Conservation (phyloP, 768 basidiomycete genomes). For the Trametes elegans region DNA sequence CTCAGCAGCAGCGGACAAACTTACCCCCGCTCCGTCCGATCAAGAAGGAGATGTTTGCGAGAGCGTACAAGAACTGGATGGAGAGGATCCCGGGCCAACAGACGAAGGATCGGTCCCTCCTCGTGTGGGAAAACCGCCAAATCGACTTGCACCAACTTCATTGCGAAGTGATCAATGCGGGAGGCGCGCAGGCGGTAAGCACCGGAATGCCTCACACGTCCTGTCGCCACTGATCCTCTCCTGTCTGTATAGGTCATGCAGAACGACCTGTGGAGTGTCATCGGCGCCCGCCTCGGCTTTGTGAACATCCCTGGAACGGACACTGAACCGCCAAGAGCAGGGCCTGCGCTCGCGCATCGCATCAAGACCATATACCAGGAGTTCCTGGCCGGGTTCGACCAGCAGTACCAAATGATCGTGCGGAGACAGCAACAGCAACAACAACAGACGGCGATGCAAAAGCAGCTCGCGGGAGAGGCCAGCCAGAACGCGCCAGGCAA, state of each 20-base stretch:
- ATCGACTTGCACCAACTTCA: slow-evolving; percentile 66
- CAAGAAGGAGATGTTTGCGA: slow-evolving; percentile 52
- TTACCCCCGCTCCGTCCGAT: slow-evolving; percentile 34
- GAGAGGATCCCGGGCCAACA: slow-evolving; percentile 37
- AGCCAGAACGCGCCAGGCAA: neutral
- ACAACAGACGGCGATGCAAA: neutral
- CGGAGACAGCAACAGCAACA: neutral
- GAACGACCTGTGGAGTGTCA: slow-evolving; percentile 58
- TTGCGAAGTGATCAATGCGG: slow-evolving; percentile 54
- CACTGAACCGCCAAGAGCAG: slow-evolving; percentile 57
- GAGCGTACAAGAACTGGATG: slow-evolving; percentile 46
- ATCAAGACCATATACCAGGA: slow-evolving; percentile 60
- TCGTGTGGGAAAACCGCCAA: slow-evolving; percentile 49
- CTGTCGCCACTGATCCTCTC: neutral
- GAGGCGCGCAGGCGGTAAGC: slow-evolving; percentile 49
- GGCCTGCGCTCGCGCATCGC: slow-evolving; percentile 59
- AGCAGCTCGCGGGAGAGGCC: neutral
- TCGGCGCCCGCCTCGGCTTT: slow-evolving; percentile 67
- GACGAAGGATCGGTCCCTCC: slow-evolving; percentile 39
- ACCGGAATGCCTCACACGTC: neutral
- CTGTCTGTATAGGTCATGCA: slow-evolving; percentile 1
- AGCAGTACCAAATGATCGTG: slow-evolving; percentile 25
- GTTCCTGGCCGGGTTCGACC: slow-evolving; percentile 56
- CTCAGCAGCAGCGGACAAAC: neutral
- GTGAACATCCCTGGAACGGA: slow-evolving; percentile 62